Evolutionary conservation across 805 yeast species (phyloP).

Genomic region (Candida manassasensis): DNA sequence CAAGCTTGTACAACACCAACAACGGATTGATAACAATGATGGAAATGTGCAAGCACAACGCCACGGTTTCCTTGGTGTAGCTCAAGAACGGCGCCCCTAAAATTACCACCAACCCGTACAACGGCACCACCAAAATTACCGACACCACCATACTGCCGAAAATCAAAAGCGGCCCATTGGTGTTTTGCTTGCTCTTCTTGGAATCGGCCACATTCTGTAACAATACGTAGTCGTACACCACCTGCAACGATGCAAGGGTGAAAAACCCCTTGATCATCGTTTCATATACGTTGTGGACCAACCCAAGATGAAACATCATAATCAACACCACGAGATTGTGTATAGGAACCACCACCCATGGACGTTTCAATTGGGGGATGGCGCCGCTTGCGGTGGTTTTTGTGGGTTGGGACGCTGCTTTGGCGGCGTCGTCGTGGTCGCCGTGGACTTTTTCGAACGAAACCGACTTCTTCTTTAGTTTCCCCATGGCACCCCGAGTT

Average conservation of each 20-base stretch:
- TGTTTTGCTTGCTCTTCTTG: constrained; percentile 9
- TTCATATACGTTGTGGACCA: constrained; percentile 19
- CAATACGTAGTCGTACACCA: constrained; percentile 20
- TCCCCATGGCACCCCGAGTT: too few species aligned
- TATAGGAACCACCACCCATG: constrained; percentile 20
- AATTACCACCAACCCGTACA: constrained; percentile 44
- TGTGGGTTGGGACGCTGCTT: not conserved
- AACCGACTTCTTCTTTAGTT: constrained; percentile 16
- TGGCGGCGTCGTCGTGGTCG: not conserved
- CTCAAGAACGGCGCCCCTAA: constrained; percentile 79
- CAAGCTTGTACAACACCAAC: constrained; percentile 50
- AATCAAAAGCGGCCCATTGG: constrained; percentile 20
- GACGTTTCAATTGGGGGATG: constrained; percentile 12
- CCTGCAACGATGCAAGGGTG: constrained; percentile 19
- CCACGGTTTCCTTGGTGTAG: constrained; percentile 48
- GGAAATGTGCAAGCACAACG: constrained; percentile 60
- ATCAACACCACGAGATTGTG: constrained; percentile 23
- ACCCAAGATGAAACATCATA: constrained; percentile 28
- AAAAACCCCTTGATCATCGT: constrained; percentile 24
- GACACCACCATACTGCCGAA: constrained; percentile 27
- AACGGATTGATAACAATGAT: constrained; percentile 59
- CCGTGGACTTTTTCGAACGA: constrained; percentile 12
- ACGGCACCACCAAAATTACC: constrained; percentile 30
- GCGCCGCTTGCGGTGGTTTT: not conserved
- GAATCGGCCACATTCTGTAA: constrained; percentile 4